Percentiles rank a stretch among this genome's conserved stretches.
These are phyloP conservation scores for Pichia exigua DNA, from an alignment of 805 yeast genomes.

Conservation along the genomic window DNA sequence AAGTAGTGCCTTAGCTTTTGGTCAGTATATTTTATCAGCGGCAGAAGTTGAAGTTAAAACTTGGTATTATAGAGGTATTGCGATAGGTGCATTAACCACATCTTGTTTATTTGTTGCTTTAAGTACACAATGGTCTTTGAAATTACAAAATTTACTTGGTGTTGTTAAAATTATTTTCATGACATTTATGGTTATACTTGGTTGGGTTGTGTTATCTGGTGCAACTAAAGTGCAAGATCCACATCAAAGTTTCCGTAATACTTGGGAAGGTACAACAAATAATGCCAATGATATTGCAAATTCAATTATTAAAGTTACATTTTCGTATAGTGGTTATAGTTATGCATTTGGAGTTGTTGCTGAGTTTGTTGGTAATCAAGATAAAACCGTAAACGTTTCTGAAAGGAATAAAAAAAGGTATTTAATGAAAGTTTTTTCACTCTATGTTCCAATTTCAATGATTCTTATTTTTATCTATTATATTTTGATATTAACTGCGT, in stretches of 20 bases:
- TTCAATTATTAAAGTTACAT: constrained; percentile 37
- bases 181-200: constrained; percentile 61
- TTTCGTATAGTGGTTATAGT: constrained; percentile 34
- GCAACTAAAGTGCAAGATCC: constrained; percentile 34
- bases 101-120: constrained; percentile 57
- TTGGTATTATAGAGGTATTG: constrained; percentile 76
- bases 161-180: constrained; percentile 67
- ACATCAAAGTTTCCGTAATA: constrained; percentile 25
- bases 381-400: constrained; percentile 7
- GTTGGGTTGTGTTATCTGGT: constrained; percentile 79
- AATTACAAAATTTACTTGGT: constrained; percentile 59
- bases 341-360: constrained; percentile 34
- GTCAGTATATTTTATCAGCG: constrained; percentile 68
- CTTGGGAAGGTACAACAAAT: constrained; percentile 34
- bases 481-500: constrained; percentile 71
- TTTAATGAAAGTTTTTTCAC: constrained; percentile 42
- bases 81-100: constrained; percentile 65
- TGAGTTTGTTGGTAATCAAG: constrained; percentile 33
- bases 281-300: constrained; percentile 36
- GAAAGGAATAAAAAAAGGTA: constrained; percentile 40
- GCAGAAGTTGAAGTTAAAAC: constrained; percentile 59
- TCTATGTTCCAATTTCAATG: constrained; percentile 72
- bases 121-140: constrained; percentile 58
- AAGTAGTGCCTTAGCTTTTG: constrained; percentile 58
- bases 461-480: constrained; percentile 54